phyloP scores from a whole-genome alignment of 2,329 filamentous ascomycete species.

The Gaeumannomyces tritici region DNA sequence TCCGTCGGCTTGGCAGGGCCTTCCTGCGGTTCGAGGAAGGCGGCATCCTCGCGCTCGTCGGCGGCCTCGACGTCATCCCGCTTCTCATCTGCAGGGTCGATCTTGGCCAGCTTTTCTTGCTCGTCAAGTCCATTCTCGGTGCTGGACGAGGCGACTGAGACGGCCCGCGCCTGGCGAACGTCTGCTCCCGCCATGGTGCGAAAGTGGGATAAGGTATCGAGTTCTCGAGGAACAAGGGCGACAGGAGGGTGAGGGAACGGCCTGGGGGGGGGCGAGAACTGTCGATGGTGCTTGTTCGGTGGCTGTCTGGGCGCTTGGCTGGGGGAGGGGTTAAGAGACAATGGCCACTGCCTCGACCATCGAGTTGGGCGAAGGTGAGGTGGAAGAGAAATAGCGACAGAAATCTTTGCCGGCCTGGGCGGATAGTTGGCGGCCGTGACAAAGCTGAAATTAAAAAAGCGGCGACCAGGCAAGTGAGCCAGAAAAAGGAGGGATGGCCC shows the following conservation, averaged over 20 bases:
- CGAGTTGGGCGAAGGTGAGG: constrained; percentile 9
- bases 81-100: constrained; percentile 13
- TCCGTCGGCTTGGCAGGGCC: constrained; percentile 22
- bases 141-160: constrained; percentile 24
- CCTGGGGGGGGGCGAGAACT: neutral
- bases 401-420: neutral
- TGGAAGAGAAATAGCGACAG: neutral
- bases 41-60: constrained; percentile 29
- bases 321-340: neutral
- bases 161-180: constrained; percentile 15
- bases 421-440: neutral
- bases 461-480: neutral
- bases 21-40: constrained; percentile 20
- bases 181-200: constrained; percentile 15
- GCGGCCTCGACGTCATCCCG: constrained; percentile 26
- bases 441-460: neutral
- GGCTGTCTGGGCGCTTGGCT: neutral
- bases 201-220: neutral
- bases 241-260: neutral
- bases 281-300: neutral
- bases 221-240: neutral
- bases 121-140: constrained; percentile 21
- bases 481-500: neutral
- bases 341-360: constrained; percentile 5
- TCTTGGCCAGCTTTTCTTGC: constrained; percentile 19